These are phyloP conservation scores for Eucalyptus curtisii DNA, from an alignment of 345 rosid genomes.

Conservation along the genomic window DNA sequence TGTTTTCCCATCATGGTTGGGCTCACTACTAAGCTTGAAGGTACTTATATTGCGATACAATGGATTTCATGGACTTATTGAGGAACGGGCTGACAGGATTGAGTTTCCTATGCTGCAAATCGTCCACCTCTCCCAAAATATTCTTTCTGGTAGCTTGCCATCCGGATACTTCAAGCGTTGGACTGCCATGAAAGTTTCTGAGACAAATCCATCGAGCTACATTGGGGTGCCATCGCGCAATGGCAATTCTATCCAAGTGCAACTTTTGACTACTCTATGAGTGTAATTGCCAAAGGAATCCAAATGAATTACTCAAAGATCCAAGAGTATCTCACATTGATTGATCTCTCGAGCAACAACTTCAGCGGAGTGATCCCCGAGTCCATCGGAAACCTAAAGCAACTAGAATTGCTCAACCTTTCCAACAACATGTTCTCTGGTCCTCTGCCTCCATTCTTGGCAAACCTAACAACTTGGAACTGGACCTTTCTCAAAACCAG, in stretches of 20 bases:
- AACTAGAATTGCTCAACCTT: background rate
- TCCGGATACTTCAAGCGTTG: background rate
- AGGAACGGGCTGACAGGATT: background rate
- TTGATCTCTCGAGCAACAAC: background rate
- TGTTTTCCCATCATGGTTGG: background rate
- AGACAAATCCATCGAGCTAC: background rate
- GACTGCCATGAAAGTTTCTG: background rate
- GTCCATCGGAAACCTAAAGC: background rate
- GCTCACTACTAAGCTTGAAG: background rate
- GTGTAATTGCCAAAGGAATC: background rate
- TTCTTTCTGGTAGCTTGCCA: background rate
- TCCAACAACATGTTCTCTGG: background rate
- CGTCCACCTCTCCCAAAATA: background rate
- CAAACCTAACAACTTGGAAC: background rate
- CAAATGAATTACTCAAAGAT: background rate
- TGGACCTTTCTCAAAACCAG: background rate
- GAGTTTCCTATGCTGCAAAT: background rate
- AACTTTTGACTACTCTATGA: background rate
- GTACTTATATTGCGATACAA: background rate
- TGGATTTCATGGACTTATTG: background rate
- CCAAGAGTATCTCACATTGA: background rate
- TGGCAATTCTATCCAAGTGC: rapidly evolving
- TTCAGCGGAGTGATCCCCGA: background rate
- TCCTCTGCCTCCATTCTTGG: background rate
- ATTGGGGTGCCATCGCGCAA: rapidly evolving